Evolutionary conservation across 148 eudicot genomes (phyloP).

Genomic region (Heliosperma pusillum): DNA sequence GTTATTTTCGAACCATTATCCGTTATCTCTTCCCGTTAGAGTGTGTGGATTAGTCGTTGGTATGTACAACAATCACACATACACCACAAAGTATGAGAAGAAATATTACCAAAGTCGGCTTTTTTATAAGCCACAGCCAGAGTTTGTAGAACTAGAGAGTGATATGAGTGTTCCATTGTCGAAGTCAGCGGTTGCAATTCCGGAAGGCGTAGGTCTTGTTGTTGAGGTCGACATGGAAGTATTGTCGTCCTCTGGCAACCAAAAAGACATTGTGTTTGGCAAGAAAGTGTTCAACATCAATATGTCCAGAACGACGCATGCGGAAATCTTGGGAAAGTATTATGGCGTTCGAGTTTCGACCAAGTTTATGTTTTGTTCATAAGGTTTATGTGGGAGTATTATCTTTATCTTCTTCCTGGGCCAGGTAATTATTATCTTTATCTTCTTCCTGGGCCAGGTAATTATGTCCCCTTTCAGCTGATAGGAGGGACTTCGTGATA

Average conservation of each 20-base stretch:
- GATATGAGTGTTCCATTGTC: background rate
- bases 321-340: too few species aligned
- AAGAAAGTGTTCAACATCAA: too few species aligned
- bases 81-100: background rate
- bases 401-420: too few species aligned
- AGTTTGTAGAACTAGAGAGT: background rate
- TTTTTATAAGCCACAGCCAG: background rate
- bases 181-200: slow-evolving; percentile 1
- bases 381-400: too few species aligned
- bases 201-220: background rate
- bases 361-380: too few species aligned
- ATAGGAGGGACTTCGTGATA: too few species aligned
- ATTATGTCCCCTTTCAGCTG: too few species aligned
- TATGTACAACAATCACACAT: background rate
- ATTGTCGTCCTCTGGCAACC: background rate
- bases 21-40: too few species aligned
- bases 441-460: too few species aligned
- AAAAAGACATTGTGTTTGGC: background rate
- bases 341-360: too few species aligned
- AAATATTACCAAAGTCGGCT: background rate
- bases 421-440: too few species aligned
- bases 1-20: background rate
- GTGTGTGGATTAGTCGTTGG: background rate
- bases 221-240: background rate
- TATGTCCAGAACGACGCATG: too few species aligned